A percentile compares a stretch with the other conserved stretches of the same genome.
Evolutionary conservation across 208 protist species (phyloP).

Genomic region (Entamoeba nuttalli): DNA sequence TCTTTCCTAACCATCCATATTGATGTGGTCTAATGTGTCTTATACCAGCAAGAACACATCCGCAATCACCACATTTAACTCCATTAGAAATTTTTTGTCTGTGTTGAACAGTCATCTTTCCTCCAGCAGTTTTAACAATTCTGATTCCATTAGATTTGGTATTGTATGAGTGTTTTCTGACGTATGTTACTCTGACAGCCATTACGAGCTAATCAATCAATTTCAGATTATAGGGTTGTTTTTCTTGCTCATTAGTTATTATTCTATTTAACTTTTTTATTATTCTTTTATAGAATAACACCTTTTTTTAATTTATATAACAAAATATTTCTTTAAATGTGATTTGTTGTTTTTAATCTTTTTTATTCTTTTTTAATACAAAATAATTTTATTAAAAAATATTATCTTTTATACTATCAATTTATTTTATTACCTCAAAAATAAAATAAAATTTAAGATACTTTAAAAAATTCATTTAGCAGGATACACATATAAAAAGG

Average conservation of each 20-base stretch:
- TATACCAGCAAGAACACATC: background rate
- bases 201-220: background rate
- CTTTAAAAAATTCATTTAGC: background rate
- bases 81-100: background rate
- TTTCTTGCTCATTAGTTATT: background rate
- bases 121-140: slow-evolving; percentile 14
- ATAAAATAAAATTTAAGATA: too few species aligned
- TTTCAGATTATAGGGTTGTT: background rate
- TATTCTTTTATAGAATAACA: background rate
- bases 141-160: background rate
- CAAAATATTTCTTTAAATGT: too few species aligned
- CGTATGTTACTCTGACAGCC: background rate
- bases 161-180: background rate
- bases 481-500: background rate
- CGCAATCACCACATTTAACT: background rate
- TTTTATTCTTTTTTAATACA: too few species aligned
- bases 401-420: too few species aligned
- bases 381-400: too few species aligned
- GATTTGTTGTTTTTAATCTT: too few species aligned
- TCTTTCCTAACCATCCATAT: background rate
- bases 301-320: too few species aligned
- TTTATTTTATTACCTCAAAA: too few species aligned
- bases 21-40: background rate
- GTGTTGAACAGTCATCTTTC: background rate
- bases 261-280: background rate